Conservation (phyloP, 73 alveolate genomes). For the Tetrahymena thermophila region DNA sequence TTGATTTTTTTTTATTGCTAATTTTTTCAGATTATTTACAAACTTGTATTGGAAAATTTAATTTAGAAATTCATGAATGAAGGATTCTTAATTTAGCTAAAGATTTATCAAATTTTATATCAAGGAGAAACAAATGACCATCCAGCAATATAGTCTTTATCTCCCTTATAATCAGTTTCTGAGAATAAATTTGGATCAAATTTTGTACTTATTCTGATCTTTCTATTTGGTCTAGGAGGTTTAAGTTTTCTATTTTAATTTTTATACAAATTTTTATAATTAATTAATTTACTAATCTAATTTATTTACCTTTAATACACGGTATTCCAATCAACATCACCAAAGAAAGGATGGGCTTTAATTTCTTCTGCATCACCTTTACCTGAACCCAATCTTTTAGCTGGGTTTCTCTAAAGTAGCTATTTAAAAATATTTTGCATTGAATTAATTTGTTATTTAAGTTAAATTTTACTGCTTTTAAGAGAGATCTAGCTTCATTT, state of each 20-base stretch:
- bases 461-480: constrained; percentile 46
- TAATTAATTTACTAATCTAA: not conserved
- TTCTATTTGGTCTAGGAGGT: constrained; percentile 34
- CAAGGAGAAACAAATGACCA: not conserved
- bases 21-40: too few relatives aligned
- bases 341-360: constrained; percentile 75
- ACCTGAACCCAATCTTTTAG: constrained; percentile 92
- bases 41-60: not conserved
- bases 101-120: not conserved
- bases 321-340: constrained; percentile 70
- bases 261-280: not conserved
- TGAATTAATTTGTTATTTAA: not conserved
- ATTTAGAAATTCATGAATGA: not conserved
- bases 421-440: constrained; percentile 25
- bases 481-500: constrained; percentile 46
- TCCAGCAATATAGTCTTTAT: not conserved
- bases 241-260: constrained; percentile 7
- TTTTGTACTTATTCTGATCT: constrained; percentile 37
- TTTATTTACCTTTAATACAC: constrained; percentile 22
- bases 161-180: not conserved
- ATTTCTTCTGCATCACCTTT: constrained; percentile 83
- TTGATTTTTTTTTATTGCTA: too few relatives aligned
- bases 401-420: constrained; percentile 85
- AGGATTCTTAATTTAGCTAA: not conserved
- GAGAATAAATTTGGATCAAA: constrained; percentile 30